Evolutionary conservation across 2,329 filamentous ascomycete species (phyloP), one percentile per base, ranked within the genome.

Genomic region (Dothistroma septosporum): DNA sequence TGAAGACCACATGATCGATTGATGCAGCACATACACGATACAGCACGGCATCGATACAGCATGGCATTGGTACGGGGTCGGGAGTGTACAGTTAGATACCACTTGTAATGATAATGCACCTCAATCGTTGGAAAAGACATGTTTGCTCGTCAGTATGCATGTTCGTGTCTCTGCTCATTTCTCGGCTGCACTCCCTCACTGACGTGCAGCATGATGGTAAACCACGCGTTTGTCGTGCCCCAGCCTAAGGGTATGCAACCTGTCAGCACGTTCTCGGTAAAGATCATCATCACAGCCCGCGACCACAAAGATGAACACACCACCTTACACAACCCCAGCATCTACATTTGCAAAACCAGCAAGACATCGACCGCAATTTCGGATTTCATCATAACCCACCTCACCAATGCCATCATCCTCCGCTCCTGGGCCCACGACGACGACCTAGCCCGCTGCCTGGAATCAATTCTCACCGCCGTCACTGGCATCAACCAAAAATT

Each of bases 1-100:
- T 82, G 63, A 82, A 82, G 75, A 74, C 76, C 22, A 61, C 68
- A 9, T 77, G 49, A 60, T 22, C 11, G 16, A 33, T n/a, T 35
- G 14, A 6, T 28, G 16, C 19, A 53, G 31, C 24, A 31, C n/a
- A 47, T n/a, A 21, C 41, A 50, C 46, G 48, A 60, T 22, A 64
- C 46, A 57, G 58, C 32, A 61, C 55, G 46, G 54, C 57, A 53
- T 37, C 19, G 50, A 61, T 50, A 63, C 52, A 32, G 59, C 54
- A 55, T 62, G n/a, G n/a, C n/a, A n/a, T n/a, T n/a, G n/a, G n/a
- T n/a, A n/a, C n/a, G n/a, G n/a, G n/a, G n/a, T 55, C 41, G 53
- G 31, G 47, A 41, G 41, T 50, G 41, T 62, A 56, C 44, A 61
- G 24, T 16, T 59, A 61, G 61, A 63, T 61, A 65, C 59, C 59